Evolutionary conservation across 208 protist species (phyloP).

Genomic region (Kentomonas sorsogonicus): DNA sequence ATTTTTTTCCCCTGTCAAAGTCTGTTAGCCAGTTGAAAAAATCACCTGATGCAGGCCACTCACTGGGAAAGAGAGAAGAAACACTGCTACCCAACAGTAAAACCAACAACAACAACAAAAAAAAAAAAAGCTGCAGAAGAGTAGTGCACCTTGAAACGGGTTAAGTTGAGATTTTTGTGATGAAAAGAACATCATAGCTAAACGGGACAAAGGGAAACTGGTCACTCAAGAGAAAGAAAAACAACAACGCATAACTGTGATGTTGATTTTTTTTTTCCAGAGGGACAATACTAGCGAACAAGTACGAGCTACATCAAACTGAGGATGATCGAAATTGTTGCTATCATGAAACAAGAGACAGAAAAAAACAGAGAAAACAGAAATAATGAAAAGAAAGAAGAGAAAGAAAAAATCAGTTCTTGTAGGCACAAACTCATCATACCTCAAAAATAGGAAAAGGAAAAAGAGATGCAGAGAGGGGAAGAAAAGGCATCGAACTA

Average conservation of each 20-base stretch:
- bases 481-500: too few species aligned
- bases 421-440: not conserved
- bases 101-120: not conserved
- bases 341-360: not conserved
- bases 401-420: not conserved
- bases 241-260: not conserved
- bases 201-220: too few species aligned
- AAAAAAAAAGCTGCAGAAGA: constrained; percentile 4
- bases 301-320: too few species aligned
- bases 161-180: not conserved
- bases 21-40: too few species aligned
- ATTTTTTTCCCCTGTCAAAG: constrained; percentile 1
- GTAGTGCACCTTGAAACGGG: not conserved
- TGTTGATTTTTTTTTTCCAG: constrained; percentile 6
- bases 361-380: constrained; percentile 13
- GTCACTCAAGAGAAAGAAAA: constrained; percentile 13
- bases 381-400: constrained; percentile 1
- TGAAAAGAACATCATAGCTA: not conserved
- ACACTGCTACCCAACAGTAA: not conserved
- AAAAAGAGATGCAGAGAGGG: too few species aligned
- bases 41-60: too few species aligned
- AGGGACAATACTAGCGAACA: too few species aligned
- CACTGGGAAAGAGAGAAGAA: not conserved
- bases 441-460: not conserved
- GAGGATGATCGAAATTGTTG: not conserved